Conservation (phyloP, 805 yeast species). For the Saturnispora diversa region DNA sequence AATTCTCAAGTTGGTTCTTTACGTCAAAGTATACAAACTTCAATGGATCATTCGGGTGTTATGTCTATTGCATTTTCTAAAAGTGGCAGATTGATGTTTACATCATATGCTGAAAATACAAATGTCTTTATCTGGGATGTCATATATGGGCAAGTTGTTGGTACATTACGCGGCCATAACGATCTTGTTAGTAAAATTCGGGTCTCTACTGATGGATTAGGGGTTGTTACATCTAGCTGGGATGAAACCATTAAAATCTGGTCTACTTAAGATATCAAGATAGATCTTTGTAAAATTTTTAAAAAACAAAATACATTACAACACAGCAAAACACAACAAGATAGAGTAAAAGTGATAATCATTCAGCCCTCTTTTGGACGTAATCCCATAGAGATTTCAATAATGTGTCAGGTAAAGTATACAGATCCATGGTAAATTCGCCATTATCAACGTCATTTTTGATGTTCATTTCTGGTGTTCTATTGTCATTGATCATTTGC, state of each 20-base stretch:
- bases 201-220: conserved; percentile 67
- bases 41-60: conserved; percentile 59
- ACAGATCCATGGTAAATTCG: conserved; percentile 93
- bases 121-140: conserved; percentile 76
- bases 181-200: conserved; percentile 55
- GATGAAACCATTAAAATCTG: conserved; percentile 66
- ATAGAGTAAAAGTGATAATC: conserved; percentile 1
- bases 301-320: background rate
- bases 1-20: conserved; percentile 18
- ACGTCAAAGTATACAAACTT: conserved; percentile 23
- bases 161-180: conserved; percentile 56
- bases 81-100: conserved; percentile 67
- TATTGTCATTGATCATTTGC: conserved; percentile 95
- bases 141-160: conserved; percentile 55
- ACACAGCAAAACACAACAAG: background rate
- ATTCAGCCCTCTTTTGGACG: conserved; percentile 58
- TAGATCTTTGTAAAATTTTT: too few relatives aligned
- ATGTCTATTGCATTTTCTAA: conserved; percentile 62
- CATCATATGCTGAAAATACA: conserved; percentile 60
- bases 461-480: conserved; percentile 90
- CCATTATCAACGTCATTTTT: conserved; percentile 95
- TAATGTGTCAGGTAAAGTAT: conserved; percentile 83
- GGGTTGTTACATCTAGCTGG: conserved; percentile 74
- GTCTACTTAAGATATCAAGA: conserved; percentile 29
- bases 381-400: conserved; percentile 92